Evolutionary conservation across 108 stramenopile genomes (phyloP).

Genomic region (Parietichytrium sp.): DNA sequence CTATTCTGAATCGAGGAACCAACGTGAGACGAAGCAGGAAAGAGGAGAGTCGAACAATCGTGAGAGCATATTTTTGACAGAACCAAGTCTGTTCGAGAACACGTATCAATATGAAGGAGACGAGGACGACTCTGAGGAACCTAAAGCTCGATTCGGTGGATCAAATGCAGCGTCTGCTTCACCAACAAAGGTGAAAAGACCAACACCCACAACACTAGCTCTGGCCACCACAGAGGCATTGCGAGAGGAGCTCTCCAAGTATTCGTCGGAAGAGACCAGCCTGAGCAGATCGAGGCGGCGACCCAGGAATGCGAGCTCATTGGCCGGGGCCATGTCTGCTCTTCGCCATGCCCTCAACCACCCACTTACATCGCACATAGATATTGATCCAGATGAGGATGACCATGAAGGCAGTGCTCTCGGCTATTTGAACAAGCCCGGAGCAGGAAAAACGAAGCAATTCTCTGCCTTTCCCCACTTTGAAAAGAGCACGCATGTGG

Average conservation of each 20-base stretch:
- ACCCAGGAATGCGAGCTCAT: neutral
- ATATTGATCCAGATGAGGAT: neutral
- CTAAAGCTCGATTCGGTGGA: neutral
- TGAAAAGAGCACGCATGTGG: neutral
- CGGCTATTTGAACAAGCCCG: neutral
- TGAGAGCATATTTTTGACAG: constrained; percentile 2
- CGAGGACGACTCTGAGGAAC: neutral
- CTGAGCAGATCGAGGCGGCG: neutral
- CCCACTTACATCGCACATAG: neutral
- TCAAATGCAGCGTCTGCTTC: neutral
- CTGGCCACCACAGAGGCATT: neutral
- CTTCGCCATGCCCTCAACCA: constrained; percentile 10
- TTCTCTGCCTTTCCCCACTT: neutral
- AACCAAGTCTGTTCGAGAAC: constrained; percentile 1
- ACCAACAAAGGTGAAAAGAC: neutral
- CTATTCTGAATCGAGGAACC: neutral
- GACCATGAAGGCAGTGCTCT: neutral
- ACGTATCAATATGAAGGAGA: too few relatives aligned
- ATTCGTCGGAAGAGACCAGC: neutral
- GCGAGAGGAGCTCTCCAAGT: neutral
- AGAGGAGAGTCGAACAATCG: neutral
- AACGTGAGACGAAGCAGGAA: neutral
- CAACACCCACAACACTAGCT: neutral
- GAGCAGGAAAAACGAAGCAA: neutral
- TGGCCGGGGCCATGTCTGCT: neutral